Conservation (phyloP, 1,284 basidiomycete genomes). For the Moesziomyces aphidis region DNA sequence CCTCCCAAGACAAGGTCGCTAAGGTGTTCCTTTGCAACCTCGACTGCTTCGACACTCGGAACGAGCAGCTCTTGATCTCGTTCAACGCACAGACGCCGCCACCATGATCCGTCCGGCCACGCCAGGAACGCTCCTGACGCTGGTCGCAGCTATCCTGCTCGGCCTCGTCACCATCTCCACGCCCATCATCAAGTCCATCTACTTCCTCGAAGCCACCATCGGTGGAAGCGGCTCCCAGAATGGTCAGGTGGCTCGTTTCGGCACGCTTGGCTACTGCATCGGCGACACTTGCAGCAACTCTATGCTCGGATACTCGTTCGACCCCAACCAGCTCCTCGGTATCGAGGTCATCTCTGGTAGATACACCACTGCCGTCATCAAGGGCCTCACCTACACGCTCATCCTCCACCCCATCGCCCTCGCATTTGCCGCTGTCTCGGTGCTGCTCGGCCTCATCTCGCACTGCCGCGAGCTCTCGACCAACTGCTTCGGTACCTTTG, state of each 20-base stretch:
- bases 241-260: slow-evolving; percentile 44
- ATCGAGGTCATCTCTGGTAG: slow-evolving; percentile 41
- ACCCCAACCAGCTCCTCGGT: slow-evolving; percentile 60
- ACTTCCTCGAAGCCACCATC: slow-evolving; percentile 56
- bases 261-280: slow-evolving; percentile 56
- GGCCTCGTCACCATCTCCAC: slow-evolving; percentile 58
- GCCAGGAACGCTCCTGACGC: slow-evolving; percentile 56
- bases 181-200: slow-evolving; percentile 59
- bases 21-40: too few relatives aligned
- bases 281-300: slow-evolving; percentile 40
- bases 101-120: slow-evolving; percentile 51
- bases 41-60: too few relatives aligned
- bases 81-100: neutral
- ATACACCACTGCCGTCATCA: slow-evolving; percentile 54
- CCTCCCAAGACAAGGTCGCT: too few relatives aligned
- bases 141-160: slow-evolving; percentile 57
- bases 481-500: slow-evolving; percentile 52
- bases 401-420: slow-evolving; percentile 58
- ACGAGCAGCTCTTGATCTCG: too few relatives aligned
- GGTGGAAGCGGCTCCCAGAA: slow-evolving; percentile 40
- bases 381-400: slow-evolving; percentile 62
- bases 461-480: slow-evolving; percentile 51
- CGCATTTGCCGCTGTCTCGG: slow-evolving; percentile 44
- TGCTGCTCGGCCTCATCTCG: slow-evolving; percentile 55
- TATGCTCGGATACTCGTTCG: slow-evolving; percentile 56